These are phyloP conservation scores for Cladosporium sp. DNA, from an alignment of 2,329 filamentous ascomycete species.

Conservation along the genomic window DNA sequence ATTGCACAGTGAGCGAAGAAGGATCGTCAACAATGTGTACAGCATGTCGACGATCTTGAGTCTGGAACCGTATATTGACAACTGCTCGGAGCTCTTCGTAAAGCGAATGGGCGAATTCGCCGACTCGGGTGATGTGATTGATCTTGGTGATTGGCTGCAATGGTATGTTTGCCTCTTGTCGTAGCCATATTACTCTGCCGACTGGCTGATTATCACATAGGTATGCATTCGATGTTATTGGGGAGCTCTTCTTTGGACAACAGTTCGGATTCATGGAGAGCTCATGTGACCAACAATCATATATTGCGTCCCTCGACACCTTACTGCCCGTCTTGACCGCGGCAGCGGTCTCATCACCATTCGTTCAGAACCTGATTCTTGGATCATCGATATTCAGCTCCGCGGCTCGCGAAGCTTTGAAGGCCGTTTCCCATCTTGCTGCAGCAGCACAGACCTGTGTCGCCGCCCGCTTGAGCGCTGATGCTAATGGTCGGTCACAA, in stretches of 20 bases:
- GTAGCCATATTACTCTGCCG: not conserved
- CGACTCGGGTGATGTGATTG: not conserved
- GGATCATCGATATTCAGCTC: not conserved
- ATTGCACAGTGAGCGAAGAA: not conserved
- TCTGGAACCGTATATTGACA: not conserved
- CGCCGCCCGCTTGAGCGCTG: not conserved
- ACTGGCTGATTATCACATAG: not conserved
- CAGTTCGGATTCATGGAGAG: not conserved
- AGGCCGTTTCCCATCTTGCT: not conserved
- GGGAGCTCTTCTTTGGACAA: not conserved
- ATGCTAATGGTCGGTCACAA: not conserved
- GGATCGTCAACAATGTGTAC: not conserved
- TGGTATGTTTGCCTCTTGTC: not conserved
- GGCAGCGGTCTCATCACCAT: not conserved
- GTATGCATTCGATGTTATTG: conserved; percentile 1
- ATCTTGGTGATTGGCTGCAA: not conserved
- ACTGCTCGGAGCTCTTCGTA: not conserved
- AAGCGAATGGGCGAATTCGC: not conserved
- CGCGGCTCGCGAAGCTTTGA: not conserved
- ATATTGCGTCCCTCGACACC: not conserved
- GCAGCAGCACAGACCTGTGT: not conserved
- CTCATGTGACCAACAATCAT: not conserved
- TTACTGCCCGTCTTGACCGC: not conserved
- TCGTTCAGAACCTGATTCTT: not conserved
- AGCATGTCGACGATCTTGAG: not conserved